phyloP scores from a whole-genome alignment of 2,329 filamentous ascomycete species.

The Colletotrichum orchidophilum region DNA sequence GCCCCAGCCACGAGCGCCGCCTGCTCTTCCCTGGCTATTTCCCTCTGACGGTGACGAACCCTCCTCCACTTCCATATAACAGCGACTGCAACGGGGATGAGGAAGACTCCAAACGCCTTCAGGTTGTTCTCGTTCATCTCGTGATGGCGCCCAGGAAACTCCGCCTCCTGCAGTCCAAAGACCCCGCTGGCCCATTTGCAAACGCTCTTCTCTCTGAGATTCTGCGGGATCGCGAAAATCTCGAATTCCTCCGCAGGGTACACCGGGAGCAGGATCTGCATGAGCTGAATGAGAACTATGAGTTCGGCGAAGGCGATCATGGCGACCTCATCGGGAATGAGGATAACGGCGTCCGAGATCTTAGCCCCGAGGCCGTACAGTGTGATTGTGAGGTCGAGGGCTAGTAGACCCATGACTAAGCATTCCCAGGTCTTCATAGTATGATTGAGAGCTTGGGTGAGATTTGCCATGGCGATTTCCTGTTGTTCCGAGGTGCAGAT shows the following conservation, averaged over 20 bases:
- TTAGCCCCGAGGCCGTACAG: conserved; percentile 15
- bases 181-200: conserved; percentile 10
- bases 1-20: neutral
- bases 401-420: neutral
- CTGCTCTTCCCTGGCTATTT: neutral
- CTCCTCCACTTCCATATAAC: conserved; percentile 14
- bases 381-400: conserved; percentile 2
- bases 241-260: neutral
- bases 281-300: conserved; percentile 1
- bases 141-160: neutral
- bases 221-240: neutral
- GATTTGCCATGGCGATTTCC: neutral
- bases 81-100: neutral
- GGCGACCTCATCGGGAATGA: neutral
- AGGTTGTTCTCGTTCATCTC: neutral
- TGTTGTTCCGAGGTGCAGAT: no score
- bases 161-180: conserved; percentile 4
- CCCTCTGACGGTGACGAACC: neutral
- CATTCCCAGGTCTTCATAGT: conserved; percentile 8
- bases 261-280: conserved; percentile 1
- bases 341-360: conserved; percentile 4
- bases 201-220: neutral
- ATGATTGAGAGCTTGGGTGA: neutral
- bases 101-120: conserved; percentile 2
- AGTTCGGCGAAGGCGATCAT: conserved; percentile 17